A percentile compares a stretch with the other conserved stretches of the same genome.
These are phyloP conservation scores for Penicillium paxilli DNA, from an alignment of 495 filamentous ascomycete species.

Conservation along the genomic window DNA sequence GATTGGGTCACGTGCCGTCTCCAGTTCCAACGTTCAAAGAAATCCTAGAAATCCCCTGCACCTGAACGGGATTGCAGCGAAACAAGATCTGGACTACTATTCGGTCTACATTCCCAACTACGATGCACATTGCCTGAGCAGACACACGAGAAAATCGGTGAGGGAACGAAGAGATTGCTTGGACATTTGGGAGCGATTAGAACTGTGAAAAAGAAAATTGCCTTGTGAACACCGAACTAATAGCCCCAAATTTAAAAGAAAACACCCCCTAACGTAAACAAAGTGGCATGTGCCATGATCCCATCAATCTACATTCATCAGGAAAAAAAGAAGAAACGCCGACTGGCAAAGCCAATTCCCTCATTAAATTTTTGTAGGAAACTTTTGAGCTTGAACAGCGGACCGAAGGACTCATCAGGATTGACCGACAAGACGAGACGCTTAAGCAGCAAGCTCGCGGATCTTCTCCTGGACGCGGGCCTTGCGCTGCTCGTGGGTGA, in stretches of 20 bases:
- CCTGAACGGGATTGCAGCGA: no score
- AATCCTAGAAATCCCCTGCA: no score
- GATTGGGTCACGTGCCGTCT: no score
- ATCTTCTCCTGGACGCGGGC: conserved; percentile 87
- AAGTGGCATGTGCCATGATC: conserved; percentile 34
- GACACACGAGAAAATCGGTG: conserved; percentile 19
- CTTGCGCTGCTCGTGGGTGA: conserved; percentile 75
- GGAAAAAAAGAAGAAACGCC: conserved; percentile 28
- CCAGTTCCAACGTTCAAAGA: no score
- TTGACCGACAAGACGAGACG: conserved; percentile 15
- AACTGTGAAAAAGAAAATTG: conserved; percentile 31
- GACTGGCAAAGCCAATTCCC: conserved; percentile 28
- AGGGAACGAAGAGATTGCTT: conserved; percentile 34
- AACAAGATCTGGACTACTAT: no score
- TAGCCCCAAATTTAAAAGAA: conserved; percentile 21
- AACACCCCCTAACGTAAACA: conserved; percentile 21
- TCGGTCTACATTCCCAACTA: conserved; percentile 16
- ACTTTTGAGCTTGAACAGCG: conserved; percentile 22
- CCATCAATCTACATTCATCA: conserved; percentile 30
- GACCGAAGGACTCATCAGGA: conserved; percentile 20
- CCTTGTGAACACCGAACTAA: conserved; percentile 36
- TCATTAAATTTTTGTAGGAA: conserved; percentile 21
- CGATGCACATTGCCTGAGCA: conserved; percentile 4
- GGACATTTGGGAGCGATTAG: conserved; percentile 36
- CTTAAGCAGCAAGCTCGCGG: conserved; percentile 55